Conservation (phyloP, 345 rosid species). For the Salix purpurea region DNA sequence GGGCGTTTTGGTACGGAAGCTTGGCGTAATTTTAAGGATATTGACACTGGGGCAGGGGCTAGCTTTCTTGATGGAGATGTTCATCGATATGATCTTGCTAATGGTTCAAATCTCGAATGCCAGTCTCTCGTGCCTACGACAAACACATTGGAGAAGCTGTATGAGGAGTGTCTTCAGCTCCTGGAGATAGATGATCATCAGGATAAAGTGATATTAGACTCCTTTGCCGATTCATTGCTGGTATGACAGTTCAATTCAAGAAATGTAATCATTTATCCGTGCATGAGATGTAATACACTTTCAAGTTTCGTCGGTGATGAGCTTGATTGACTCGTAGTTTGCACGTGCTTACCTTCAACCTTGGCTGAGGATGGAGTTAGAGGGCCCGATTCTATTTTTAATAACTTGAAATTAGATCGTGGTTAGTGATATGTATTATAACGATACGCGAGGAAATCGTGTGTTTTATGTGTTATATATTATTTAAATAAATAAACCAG, state of each 20-base stretch:
- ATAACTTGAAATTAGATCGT: not conserved
- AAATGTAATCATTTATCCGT: not conserved
- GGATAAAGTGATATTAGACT: conserved; percentile 28
- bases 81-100: conserved; percentile 13
- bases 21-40: conserved; percentile 4
- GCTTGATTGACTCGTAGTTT: not conserved
- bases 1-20: conserved; percentile 5
- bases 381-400: not conserved
- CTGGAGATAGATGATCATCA: conserved; percentile 22
- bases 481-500: not conserved
- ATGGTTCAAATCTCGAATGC: conserved; percentile 25
- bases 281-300: not conserved
- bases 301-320: not conserved
- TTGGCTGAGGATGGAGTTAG: not conserved
- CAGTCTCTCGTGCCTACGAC: conserved; percentile 13
- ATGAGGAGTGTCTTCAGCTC: conserved; percentile 44
- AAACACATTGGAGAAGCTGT: conserved; percentile 32
- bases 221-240: conserved; percentile 33
- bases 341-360: conserved; percentile 10
- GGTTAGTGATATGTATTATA: not conserved
- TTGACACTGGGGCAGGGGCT: conserved; percentile 3
- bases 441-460: not conserved
- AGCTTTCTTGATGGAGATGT: conserved; percentile 17
- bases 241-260: not conserved
- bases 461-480: not conserved